A percentile compares a stretch with the other conserved stretches of the same genome.
Evolutionary conservation across 1,284 basidiomycete species (phyloP).

Genomic region (Phaffia rhodozyma): DNA sequence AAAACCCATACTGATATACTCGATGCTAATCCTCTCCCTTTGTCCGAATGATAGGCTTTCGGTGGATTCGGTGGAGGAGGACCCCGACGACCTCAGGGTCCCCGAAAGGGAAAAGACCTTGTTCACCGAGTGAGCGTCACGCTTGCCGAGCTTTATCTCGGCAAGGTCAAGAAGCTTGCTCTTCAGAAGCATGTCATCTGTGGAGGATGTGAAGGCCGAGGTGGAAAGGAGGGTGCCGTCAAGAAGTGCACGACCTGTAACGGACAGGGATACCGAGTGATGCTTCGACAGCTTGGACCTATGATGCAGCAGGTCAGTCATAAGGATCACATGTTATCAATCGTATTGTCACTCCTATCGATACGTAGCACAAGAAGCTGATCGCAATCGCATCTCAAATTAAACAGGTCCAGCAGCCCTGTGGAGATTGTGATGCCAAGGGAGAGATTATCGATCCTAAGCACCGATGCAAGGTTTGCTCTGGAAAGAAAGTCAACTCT

Average conservation of each 20-base stretch:
- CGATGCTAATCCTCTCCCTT: neutral
- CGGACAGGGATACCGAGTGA: slow-evolving; percentile 85
- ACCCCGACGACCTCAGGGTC: slow-evolving; percentile 51
- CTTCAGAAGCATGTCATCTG: slow-evolving; percentile 94
- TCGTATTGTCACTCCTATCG: neutral
- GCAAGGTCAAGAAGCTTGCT: slow-evolving; percentile 95
- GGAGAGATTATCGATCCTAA: slow-evolving; percentile 92
- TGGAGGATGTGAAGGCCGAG: slow-evolving; percentile 84
- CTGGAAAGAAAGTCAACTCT: slow-evolving; percentile 86
- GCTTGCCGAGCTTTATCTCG: slow-evolving; percentile 95
- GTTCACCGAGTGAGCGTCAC: slow-evolving; percentile 93
- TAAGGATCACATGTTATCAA: neutral
- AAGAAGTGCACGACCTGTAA: slow-evolving; percentile 65
- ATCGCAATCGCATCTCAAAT: neutral
- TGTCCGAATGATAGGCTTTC: slow-evolving; percentile 73
- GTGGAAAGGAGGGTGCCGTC: slow-evolving; percentile 94
- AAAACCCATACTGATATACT: neutral
- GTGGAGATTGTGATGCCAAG: slow-evolving; percentile 80
- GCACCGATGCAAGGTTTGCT: slow-evolving; percentile 86
- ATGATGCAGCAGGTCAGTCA: slow-evolving; percentile 66
- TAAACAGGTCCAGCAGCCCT: slow-evolving; percentile 81
- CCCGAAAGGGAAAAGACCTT: slow-evolving; percentile 95
- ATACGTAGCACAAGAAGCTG: neutral
- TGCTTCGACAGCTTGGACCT: slow-evolving; percentile 83
- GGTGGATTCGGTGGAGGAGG: slow-evolving; percentile 40